Conservation (phyloP, 1,284 basidiomycete genomes). For the Abortiporus biennis region DNA sequence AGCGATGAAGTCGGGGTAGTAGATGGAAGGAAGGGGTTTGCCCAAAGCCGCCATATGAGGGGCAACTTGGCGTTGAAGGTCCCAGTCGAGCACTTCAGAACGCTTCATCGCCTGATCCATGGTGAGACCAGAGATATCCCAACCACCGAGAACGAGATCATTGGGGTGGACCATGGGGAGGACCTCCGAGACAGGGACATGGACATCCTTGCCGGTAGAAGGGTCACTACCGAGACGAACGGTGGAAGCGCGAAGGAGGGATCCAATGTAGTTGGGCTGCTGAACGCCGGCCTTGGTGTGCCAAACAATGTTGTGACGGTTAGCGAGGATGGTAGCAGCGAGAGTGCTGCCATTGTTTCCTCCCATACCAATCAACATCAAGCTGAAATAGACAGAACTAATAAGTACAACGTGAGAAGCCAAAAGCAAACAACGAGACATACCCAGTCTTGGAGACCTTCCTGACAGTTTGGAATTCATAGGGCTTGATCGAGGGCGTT, state of each 20-base stretch:
- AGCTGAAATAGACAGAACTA: slow-evolving; percentile 38
- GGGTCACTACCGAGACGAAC: slow-evolving; percentile 88
- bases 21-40: slow-evolving; percentile 90
- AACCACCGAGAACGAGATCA: slow-evolving; percentile 95
- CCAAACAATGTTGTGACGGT: slow-evolving; percentile 94
- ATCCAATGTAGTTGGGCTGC: slow-evolving; percentile 96
- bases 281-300: slow-evolving; percentile 90
- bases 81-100: slow-evolving; percentile 92
- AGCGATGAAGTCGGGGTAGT: slow-evolving; percentile 95
- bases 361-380: slow-evolving; percentile 96
- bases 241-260: slow-evolving; percentile 91
- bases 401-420: slow-evolving; percentile 1
- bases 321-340: slow-evolving; percentile 93
- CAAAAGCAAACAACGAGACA: slow-evolving; percentile 27
- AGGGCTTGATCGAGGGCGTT: slow-evolving; percentile 72
- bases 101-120: slow-evolving; percentile 94
- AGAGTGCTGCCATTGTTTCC: slow-evolving; percentile 98
- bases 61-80: slow-evolving; percentile 92
- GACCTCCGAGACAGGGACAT: slow-evolving; percentile 90
- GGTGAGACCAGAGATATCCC: slow-evolving; percentile 88
- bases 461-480: slow-evolving; percentile 89
- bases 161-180: slow-evolving; percentile 99
- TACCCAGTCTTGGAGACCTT: slow-evolving; percentile 92
- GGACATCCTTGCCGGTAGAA: slow-evolving; percentile 82
- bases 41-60: slow-evolving; percentile 81